Percentiles rank a stretch among this genome's conserved stretches.
Conservation (phyloP, 768 basidiomycete species). For the Leucocoprinus birnbaumii region DNA sequence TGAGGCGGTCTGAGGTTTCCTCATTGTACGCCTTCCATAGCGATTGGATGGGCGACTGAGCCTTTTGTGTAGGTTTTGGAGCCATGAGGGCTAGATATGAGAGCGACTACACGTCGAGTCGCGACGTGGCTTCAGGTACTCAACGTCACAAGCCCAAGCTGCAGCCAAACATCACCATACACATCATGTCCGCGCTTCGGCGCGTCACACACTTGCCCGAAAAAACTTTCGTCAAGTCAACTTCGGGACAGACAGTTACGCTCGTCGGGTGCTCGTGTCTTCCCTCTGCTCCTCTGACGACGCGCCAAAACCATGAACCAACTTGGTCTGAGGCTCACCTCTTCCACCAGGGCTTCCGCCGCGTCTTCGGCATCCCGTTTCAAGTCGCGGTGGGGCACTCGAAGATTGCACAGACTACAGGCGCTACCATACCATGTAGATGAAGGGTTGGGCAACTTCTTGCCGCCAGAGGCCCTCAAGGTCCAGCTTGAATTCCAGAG, state of each 20-base stretch:
- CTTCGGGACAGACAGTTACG: background rate
- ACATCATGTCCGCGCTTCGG: conserved; percentile 16
- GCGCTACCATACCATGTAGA: conserved; percentile 64
- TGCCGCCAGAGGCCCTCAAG: conserved; percentile 70
- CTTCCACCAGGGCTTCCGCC: conserved; percentile 22
- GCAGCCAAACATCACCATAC: conserved; percentile 29
- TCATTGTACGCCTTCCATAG: conserved; percentile 78
- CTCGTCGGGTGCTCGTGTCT: background rate
- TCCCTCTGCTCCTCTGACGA: background rate
- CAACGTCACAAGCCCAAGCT: conserved; percentile 12
- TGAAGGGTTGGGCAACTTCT: conserved; percentile 74
- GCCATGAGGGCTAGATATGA: conserved; percentile 25
- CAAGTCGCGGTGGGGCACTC: conserved; percentile 24
- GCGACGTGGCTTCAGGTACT: conserved; percentile 28
- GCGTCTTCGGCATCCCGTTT: conserved; percentile 16
- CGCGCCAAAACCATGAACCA: conserved; percentile 13
- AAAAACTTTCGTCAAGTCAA: conserved; percentile 13
- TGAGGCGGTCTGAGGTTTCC: conserved; percentile 79
- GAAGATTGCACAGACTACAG: conserved; percentile 49
- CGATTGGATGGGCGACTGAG: conserved; percentile 38
- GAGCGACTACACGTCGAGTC: background rate
- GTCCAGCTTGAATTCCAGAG: conserved; percentile 82
- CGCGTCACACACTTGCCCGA: conserved; percentile 9
- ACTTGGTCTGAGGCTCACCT: conserved; percentile 27
- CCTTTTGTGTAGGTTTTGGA: conserved; percentile 28